These are phyloP conservation scores for Lactarius deliciosus DNA, from an alignment of 768 basidiomycete species.

Conservation along the genomic window DNA sequence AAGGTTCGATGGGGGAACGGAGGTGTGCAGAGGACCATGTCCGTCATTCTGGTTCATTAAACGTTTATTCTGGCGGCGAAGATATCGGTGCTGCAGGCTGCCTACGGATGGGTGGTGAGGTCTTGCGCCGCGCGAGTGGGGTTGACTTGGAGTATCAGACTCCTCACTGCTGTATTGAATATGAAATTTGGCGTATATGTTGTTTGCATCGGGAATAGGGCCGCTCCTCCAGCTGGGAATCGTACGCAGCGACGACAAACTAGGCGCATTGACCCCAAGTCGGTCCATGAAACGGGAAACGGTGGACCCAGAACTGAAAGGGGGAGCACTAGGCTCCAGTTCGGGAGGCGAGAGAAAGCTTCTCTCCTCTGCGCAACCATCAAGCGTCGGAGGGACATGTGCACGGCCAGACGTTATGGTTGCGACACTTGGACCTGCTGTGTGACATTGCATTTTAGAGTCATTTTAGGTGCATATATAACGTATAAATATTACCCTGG, in stretches of 20 bases:
- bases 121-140: not conserved
- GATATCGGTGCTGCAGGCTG: not conserved
- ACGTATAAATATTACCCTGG: conserved; percentile 7
- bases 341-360: not conserved
- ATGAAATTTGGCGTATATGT: not conserved
- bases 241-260: conserved; percentile 12
- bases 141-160: not conserved
- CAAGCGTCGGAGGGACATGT: not conserved
- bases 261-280: conserved; percentile 7
- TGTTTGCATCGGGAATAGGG: conserved; percentile 1
- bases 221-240: conserved; percentile 14
- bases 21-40: not conserved
- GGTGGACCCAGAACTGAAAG: not conserved
- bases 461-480: not conserved
- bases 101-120: not conserved
- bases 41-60: not conserved
- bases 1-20: not conserved
- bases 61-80: not conserved
- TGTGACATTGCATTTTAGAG: not conserved
- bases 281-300: conserved; percentile 10
- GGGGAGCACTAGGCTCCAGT: not conserved
- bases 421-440: not conserved
- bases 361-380: conserved; percentile 2
- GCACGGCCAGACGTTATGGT: not conserved
- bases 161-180: not conserved